Base-by-base conservation (phyloP, 805 yeast species). In the Tetrapisispora fleetii region DNA sequence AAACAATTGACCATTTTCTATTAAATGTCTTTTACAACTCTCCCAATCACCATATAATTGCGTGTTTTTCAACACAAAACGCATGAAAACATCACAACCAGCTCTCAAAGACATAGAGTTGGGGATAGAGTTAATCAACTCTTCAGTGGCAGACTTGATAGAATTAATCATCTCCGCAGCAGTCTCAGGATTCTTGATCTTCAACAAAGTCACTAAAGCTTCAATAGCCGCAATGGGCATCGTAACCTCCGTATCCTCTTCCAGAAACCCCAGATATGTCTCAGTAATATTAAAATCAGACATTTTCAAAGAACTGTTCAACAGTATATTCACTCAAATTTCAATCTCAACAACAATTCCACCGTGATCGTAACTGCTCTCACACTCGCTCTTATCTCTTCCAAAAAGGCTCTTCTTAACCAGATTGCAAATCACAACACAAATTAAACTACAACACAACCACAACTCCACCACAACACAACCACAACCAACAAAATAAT, bases 201-300 rank as follows among this genome's bases (percentile, higher is more conserved):
- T 76, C 28, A 91, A 69, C 68, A 93, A 76, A 9, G 93, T 85
- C 27, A 93, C 95, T 41, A 93, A 72, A 13, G 96, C 80, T 70
- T 93, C 98, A 60, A 93, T 93, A 35, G 99, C 99, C 40, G 99
- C 99, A 33, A 93, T 87, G 1, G 99, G 99, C 97, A 90, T 93
- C 6, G 99, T 90, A 81, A 93, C 86, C 49, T 93, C 98, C n/a
- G 86, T 75, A 68, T 93, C 97, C 45, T 89, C 96, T 56, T 78
- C 79, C 53, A 93, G 73, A 64, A 87, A 89, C 62, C 78, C 77
- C 50, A 87, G 74, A 63, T 93, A 93, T 0, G 91, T 79, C 57
- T 79, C 74, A 42, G 83, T 88, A 56, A 93, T 88, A 65, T 90
- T 95, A 63, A 93, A 89, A 4, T 48, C 44, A 33, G 22, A 11